These are phyloP conservation scores for Castanea mollissima DNA, from an alignment of 306 rosid species.

Conservation along the genomic window DNA sequence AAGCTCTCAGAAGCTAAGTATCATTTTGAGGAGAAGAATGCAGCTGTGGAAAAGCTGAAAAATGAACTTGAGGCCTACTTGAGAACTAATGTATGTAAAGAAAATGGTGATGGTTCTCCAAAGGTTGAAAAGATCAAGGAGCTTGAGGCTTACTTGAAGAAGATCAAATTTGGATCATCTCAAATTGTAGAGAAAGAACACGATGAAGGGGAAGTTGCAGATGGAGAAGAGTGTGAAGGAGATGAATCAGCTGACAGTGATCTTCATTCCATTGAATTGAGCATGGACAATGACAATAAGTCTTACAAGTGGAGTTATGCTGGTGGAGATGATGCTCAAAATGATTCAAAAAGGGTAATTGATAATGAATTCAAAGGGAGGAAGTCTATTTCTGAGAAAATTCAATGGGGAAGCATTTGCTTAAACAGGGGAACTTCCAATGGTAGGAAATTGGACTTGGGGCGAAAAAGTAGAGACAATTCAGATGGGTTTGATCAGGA, in stretches of 20 bases:
- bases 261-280: slow-evolving; percentile 86
- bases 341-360: slow-evolving; percentile 38
- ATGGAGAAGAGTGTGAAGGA: slow-evolving; percentile 43
- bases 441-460: slow-evolving; percentile 47
- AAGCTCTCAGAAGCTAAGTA: slow-evolving; percentile 90
- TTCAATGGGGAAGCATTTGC: slow-evolving; percentile 93
- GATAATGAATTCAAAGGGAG: slow-evolving; percentile 66
- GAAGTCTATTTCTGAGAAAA: slow-evolving; percentile 68
- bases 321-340: slow-evolving; percentile 36
- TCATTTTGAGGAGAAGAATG: slow-evolving; percentile 91
- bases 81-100: slow-evolving; percentile 38
- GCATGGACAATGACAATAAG: slow-evolving; percentile 62
- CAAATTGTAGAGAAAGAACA: slow-evolving; percentile 29
- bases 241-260: slow-evolving; percentile 65
- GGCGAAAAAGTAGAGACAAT: slow-evolving; percentile 38
- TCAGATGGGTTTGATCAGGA: slow-evolving; percentile 40
- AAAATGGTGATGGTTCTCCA: slow-evolving; percentile 35
- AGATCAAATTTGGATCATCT: slow-evolving; percentile 44
- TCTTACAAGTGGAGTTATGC: slow-evolving; percentile 68
- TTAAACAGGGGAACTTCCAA: slow-evolving; percentile 58
- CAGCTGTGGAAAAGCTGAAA: slow-evolving; percentile 60
- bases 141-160: slow-evolving; percentile 65
- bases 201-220: slow-evolving; percentile 34
- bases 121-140: slow-evolving; percentile 55
- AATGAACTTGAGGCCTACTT: slow-evolving; percentile 62